Conservation (phyloP, 345 rosid species). For the Erodium maritimum region DNA sequence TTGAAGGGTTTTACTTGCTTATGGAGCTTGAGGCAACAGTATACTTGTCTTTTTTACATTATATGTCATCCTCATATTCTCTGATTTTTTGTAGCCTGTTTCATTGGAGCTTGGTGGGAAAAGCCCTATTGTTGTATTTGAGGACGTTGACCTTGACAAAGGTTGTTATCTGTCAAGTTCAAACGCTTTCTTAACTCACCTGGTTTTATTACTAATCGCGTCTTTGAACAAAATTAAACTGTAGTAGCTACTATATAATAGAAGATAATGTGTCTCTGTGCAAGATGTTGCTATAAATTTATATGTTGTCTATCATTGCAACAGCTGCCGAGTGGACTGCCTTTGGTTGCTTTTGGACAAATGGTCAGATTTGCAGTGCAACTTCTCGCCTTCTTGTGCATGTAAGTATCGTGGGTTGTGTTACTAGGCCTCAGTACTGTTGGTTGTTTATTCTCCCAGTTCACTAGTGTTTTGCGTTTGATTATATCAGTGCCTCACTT, state of each 20-base stretch:
- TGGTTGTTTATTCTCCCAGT: too few species aligned
- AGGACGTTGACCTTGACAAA: constrained; percentile 80
- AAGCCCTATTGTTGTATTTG: constrained; percentile 88
- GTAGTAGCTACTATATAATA: too few species aligned
- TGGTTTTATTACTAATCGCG: too few species aligned
- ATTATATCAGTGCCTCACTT: not conserved
- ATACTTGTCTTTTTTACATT: too few species aligned
- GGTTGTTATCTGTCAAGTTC: constrained; percentile 20
- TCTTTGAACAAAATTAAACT: too few species aligned
- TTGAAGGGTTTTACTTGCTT: not conserved
- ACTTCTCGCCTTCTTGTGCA: constrained; percentile 91
- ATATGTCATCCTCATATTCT: not conserved
- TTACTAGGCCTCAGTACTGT: too few species aligned
- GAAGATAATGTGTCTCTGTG: too few species aligned
- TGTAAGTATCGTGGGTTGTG: constrained; percentile 29
- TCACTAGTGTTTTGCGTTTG: too few species aligned
- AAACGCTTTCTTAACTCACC: too few species aligned
- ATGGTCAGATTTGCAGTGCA: constrained; percentile 97
- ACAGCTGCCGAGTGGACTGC: constrained; percentile 79
- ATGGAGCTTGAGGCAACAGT: too few species aligned
- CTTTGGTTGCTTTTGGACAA: constrained; percentile 94
- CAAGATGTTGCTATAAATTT: too few species aligned
- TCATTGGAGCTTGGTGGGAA: constrained; percentile 93
- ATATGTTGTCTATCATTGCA: too few species aligned
- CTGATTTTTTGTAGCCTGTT: constrained; percentile 56